A percentile compares a stretch with the other conserved stretches of the same genome.
Conservation (phyloP, 2,329 filamentous ascomycete genomes). For the Neurospora sp. region DNA sequence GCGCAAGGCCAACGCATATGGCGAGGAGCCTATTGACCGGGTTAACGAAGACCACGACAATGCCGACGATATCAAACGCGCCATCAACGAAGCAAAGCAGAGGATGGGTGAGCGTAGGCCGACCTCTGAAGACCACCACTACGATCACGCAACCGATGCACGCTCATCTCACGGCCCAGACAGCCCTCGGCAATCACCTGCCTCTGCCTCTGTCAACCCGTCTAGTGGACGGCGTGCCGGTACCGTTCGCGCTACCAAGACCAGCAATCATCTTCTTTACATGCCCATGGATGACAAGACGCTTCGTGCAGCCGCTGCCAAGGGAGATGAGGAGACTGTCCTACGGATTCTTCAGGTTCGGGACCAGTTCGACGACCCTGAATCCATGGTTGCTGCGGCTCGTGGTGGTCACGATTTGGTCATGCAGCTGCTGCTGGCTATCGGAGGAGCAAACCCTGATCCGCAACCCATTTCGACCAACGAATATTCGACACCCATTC, state of each 20-base stretch:
- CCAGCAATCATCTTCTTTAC: slow-evolving; percentile 53
- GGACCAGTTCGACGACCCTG: slow-evolving; percentile 59
- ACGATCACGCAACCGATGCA: slow-evolving; percentile 35
- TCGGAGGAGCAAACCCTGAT: slow-evolving; percentile 57
- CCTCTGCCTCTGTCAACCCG: slow-evolving; percentile 22
- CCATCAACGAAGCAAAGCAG: slow-evolving; percentile 51
- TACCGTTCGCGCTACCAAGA: slow-evolving; percentile 51
- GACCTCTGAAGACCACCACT: slow-evolving; percentile 48
- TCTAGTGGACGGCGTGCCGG: slow-evolving; percentile 39
- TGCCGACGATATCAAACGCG: slow-evolving; percentile 65
- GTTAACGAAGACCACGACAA: slow-evolving; percentile 67
- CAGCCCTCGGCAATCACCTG: slow-evolving; percentile 47
- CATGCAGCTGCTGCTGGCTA: slow-evolving; percentile 64
- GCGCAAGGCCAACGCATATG: slow-evolving; percentile 80
- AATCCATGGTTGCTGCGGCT: slow-evolving; percentile 82
- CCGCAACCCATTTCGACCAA: slow-evolving; percentile 53
- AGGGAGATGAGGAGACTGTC: slow-evolving; percentile 52
- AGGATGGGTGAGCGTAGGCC: slow-evolving; percentile 42
- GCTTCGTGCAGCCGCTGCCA: slow-evolving; percentile 47
- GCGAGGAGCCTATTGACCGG: slow-evolving; percentile 82
- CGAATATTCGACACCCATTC: slow-evolving; percentile 82
- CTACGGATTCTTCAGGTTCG: slow-evolving; percentile 51
- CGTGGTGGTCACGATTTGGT: slow-evolving; percentile 85
- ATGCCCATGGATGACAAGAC: slow-evolving; percentile 54
- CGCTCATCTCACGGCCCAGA: slow-evolving; percentile 46